Conservation (phyloP, 176 grass and related monocot genomes). For the Triticum timopheevii region DNA sequence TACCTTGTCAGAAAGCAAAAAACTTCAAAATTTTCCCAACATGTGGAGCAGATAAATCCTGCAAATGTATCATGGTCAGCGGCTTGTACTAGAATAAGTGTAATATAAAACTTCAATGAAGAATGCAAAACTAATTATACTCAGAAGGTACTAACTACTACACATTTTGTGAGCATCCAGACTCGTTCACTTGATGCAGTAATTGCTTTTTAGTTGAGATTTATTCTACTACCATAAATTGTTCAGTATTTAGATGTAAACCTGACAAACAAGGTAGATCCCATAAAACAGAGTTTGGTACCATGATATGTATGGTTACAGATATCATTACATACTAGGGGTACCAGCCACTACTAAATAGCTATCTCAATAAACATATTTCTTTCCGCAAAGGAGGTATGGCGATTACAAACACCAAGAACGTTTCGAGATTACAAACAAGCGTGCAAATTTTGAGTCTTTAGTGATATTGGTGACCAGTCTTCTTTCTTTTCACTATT, state of each 20-base stretch:
- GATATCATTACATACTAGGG: neutral
- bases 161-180: neutral
- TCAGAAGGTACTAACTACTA: neutral
- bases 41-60: constrained; percentile 35
- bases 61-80: constrained; percentile 25
- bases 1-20: constrained; percentile 26
- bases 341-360: constrained; percentile 8
- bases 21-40: neutral
- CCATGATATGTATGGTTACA: neutral
- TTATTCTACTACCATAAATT: neutral
- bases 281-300: neutral
- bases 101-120: constrained; percentile 4
- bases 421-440: neutral
- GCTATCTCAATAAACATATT: neutral
- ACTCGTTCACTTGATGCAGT: neutral
- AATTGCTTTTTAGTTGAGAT: constrained; percentile 1
- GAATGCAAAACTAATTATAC: constrained; percentile 1
- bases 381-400: neutral
- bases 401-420: neutral
- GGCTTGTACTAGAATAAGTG: neutral
- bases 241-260: constrained; percentile 15
- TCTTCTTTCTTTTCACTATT: neutral
- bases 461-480: neutral
- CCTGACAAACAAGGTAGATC: neutral
- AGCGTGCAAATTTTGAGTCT: neutral